Conservation (phyloP, 139 green algal species). For the Tetradesmus lagerheimii region DNA sequence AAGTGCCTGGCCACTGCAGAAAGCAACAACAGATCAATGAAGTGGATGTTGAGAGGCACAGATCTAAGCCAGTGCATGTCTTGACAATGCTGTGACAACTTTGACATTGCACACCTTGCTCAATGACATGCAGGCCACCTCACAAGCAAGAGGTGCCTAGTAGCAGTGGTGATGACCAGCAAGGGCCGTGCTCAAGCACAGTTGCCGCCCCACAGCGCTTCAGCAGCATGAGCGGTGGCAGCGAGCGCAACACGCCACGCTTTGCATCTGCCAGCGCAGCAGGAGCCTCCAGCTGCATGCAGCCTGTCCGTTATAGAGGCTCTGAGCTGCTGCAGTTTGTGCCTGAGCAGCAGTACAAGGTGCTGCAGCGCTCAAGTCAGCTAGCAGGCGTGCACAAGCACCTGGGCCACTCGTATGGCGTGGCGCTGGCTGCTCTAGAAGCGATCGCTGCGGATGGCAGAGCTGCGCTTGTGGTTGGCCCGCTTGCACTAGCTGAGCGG, state of each 20-base stretch:
- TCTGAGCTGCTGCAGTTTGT: conserved; percentile 40
- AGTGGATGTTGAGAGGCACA: too few relatives aligned
- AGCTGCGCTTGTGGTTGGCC: conserved; percentile 61
- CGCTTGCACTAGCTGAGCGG: conserved; percentile 54
- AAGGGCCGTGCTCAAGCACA: background rate
- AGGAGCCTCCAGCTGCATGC: conserved; percentile 7
- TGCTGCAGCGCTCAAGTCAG: conserved; percentile 1
- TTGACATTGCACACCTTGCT: background rate
- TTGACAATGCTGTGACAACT: too few relatives aligned
- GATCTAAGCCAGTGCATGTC: too few relatives aligned
- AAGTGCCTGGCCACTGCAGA: too few relatives aligned
- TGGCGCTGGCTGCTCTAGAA: conserved; percentile 43
- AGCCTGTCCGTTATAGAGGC: background rate
- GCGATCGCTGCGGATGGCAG: conserved; percentile 47
- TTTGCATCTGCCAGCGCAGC: background rate
- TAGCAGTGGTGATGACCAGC: background rate
- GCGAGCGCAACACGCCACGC: background rate
- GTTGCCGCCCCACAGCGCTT: background rate
- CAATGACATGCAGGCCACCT: background rate
- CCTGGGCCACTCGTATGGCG: conserved; percentile 49
- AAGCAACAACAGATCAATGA: too few relatives aligned
- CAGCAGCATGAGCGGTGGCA: background rate
- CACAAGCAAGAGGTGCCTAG: conserved; percentile 28
- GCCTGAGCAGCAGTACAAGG: conserved; percentile 34
- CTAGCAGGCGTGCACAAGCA: conserved; percentile 34